Evolutionary conservation across 352 stramenopile species (phyloP).

Genomic region (Globisporangium camurandrum): DNA sequence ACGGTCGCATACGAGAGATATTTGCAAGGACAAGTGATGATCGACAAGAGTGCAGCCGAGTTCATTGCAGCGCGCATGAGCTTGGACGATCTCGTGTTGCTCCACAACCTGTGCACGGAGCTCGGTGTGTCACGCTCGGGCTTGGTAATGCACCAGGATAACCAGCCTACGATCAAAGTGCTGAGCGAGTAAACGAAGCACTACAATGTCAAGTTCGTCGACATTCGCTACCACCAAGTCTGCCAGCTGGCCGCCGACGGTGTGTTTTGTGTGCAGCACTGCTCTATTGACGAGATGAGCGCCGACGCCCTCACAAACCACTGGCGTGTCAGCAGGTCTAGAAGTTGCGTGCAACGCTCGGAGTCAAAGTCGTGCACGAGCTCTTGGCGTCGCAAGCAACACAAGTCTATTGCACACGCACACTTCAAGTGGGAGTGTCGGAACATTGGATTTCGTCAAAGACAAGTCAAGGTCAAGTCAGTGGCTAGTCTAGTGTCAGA

Average conservation of each 20-base stretch:
- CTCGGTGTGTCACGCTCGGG: constrained; percentile 20
- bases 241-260: not conserved
- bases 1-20: not conserved
- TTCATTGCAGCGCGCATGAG: constrained; percentile 32
- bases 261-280: not conserved
- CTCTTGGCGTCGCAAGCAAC: no score
- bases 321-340: no score
- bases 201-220: not conserved
- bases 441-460: no score
- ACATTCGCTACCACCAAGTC: not conserved
- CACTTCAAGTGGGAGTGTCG: no score
- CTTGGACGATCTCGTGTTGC: constrained; percentile 37
- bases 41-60: not conserved
- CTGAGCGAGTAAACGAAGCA: constrained; percentile 70
- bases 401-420: no score
- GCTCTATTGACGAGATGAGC: not conserved
- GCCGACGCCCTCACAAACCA: constrained; percentile 14
- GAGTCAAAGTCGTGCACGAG: no score
- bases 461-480: no score
- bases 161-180: not conserved
- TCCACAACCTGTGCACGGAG: constrained; percentile 79
- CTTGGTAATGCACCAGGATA: not conserved
- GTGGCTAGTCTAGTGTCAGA: no score
- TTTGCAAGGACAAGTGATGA: no score
- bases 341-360: no score